Base-by-base conservation (phyloP, 2,329 filamentous ascomycete genomes). In the Alternaria sp. region DNA sequence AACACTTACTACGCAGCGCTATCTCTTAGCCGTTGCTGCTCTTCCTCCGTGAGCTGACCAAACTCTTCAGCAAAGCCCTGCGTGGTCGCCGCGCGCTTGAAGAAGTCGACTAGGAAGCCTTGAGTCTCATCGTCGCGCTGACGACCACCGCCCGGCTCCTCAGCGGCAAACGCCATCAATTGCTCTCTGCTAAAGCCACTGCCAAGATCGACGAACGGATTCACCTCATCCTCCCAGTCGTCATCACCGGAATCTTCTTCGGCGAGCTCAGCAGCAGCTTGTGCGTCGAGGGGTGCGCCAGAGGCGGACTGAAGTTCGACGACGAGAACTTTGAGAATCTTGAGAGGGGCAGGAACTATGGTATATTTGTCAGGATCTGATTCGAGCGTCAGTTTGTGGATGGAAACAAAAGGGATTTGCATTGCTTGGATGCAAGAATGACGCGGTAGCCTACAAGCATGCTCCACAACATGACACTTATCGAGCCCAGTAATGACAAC, bases 291-390 rank as follows among this genome's bases (percentile, higher is more conserved):
- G 82, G 61, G 65, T n/a, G 81, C 80, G 25, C 92, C 92, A 5
- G 92, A 90, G 2, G 93, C 92, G 0, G 92, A 93, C 6, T 92
- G 84, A 3, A 99, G 87, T 81, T 99, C 95, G 74, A 97, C 93
- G 48, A 98, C 90, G 9, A 99, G 87, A 4, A 98, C 90, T 83
- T 99, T 99, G 80, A 98, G 82, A 62, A 99, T 97, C 82, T 99
- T 99, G 74, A 99, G 86, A 2, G 92, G 90, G 0, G 94, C 94
- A 0, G 94, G 88, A 60, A 99, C 89, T 62, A 92, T 88, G 6
- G 93, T 97, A 82, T 90, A 98, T 76, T 91, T 90, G 76, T 97
- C 94, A 16, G 95, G 95, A 76, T 94, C 89, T 92, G 55, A 51
- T 28, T 25, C 16, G 16, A 28, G n/a, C 9, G 69, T 74, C 53